Conservation (phyloP, 1,139 yeast species). For the Saccharomycopsis crataegensis region DNA sequence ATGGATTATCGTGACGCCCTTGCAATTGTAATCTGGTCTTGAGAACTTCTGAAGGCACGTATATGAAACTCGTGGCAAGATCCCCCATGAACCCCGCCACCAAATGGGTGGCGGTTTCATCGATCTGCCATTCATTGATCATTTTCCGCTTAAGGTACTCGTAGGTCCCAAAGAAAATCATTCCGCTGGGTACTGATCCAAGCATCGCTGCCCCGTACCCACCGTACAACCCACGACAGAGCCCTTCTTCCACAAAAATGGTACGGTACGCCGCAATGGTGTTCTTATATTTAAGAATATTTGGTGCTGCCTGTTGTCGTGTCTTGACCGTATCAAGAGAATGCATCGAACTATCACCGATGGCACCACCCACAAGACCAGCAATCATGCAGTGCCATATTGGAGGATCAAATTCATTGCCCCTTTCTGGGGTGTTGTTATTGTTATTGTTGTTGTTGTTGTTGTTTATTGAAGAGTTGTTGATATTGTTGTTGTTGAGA, state of each 20-base stretch:
- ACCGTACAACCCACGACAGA: conserved; percentile 77
- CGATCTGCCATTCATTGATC: conserved; percentile 55
- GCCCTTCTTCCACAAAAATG: conserved; percentile 74
- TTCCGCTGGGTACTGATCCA: conserved; percentile 91
- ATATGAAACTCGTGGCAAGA: conserved; percentile 79
- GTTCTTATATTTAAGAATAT: conserved; percentile 55
- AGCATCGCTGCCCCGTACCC: conserved; percentile 89
- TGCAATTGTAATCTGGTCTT: conserved; percentile 90
- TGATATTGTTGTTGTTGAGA: neutral
- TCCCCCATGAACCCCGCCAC: conserved; percentile 89
- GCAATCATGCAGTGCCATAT: conserved; percentile 44
- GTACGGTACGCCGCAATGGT: conserved; percentile 67
- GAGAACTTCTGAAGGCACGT: conserved; percentile 96
- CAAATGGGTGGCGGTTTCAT: conserved; percentile 75
- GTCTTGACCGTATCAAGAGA: conserved; percentile 95
- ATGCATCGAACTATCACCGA: conserved; percentile 92
- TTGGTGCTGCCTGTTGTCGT: conserved; percentile 88
- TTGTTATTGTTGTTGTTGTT: neutral
- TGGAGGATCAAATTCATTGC: neutral
- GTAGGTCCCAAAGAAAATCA: conserved; percentile 85
- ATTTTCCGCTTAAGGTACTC: conserved; percentile 69
- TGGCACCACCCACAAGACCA: conserved; percentile 91
- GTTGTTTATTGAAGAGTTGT: neutral
- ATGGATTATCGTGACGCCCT: conserved; percentile 76
- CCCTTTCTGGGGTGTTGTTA: too few relatives aligned